These are phyloP conservation scores for Hortaea sp. DNA, from an alignment of 2,329 filamentous ascomycete species.

Conservation along the genomic window DNA sequence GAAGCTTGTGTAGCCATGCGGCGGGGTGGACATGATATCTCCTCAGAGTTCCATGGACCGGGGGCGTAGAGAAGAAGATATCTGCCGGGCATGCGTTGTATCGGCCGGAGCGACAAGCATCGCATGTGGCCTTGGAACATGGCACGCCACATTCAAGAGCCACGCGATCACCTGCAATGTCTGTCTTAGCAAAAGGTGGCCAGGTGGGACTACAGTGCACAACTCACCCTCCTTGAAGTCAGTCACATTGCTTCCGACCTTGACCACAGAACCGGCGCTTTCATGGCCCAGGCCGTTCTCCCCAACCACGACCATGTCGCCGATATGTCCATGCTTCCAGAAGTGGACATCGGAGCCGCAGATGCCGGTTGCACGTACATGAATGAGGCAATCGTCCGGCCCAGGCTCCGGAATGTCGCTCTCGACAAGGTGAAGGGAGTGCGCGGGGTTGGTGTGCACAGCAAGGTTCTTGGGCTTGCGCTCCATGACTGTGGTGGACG, in stretches of 20 bases:
- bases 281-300: slow-evolving; percentile 21
- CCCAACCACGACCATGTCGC: slow-evolving; percentile 12
- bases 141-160: slow-evolving; percentile 24
- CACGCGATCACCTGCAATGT: slow-evolving; percentile 22
- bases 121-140: slow-evolving; percentile 19
- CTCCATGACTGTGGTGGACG: no score
- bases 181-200: background rate
- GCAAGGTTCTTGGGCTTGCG: slow-evolving; percentile 23
- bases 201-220: background rate
- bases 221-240: slow-evolving; percentile 15
- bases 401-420: slow-evolving; percentile 16
- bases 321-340: slow-evolving; percentile 22
- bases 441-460: slow-evolving; percentile 22
- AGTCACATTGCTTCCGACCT: slow-evolving; percentile 15
- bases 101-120: slow-evolving; percentile 18
- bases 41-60: slow-evolving; percentile 22
- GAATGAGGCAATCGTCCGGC: slow-evolving; percentile 21
- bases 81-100: slow-evolving; percentile 22
- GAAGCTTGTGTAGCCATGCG: slow-evolving; percentile 26
- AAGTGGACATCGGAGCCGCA: slow-evolving; percentile 25
- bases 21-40: slow-evolving; percentile 23
- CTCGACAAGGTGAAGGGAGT: slow-evolving; percentile 19
- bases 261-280: slow-evolving; percentile 17
- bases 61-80: slow-evolving; percentile 23
- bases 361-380: slow-evolving; percentile 24